A percentile compares a stretch with the other conserved stretches of the same genome.
These are phyloP conservation scores for Cerioporus squamosus DNA, from an alignment of 1,284 basidiomycete species.

Conservation along the genomic window DNA sequence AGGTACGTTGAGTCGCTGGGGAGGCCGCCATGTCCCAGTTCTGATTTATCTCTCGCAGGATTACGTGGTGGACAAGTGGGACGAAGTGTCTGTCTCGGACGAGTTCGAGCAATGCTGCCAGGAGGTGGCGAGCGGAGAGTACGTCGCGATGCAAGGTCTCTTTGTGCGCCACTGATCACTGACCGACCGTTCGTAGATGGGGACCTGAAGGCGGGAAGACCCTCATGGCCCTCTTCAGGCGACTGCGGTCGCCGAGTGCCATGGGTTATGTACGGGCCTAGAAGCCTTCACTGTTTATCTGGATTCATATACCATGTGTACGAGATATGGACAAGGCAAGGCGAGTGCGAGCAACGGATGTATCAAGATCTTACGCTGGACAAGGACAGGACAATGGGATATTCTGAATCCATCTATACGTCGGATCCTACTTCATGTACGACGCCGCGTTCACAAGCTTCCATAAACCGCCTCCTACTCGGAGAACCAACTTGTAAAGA, in stretches of 20 bases:
- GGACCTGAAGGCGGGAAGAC: conserved; percentile 71
- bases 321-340: too few relatives aligned
- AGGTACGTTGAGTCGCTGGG: conserved; percentile 42
- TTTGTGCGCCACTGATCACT: conserved; percentile 19
- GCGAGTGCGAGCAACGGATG: too few relatives aligned
- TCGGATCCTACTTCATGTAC: too few relatives aligned
- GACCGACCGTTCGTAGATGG: conserved; percentile 50
- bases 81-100: conserved; percentile 61
- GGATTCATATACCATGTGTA: too few relatives aligned
- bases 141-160: conserved; percentile 34
- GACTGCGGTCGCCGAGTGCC: conserved; percentile 58
- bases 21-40: neutral
- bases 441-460: too few relatives aligned
- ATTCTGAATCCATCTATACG: too few relatives aligned
- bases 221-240: conserved; percentile 64
- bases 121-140: conserved; percentile 75
- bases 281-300: neutral
- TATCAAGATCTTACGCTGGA: too few relatives aligned
- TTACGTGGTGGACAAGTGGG: conserved; percentile 72
- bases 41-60: conserved; percentile 42
- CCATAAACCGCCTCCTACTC: too few relatives aligned
- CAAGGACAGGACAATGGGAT: too few relatives aligned
- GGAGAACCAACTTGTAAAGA: too few relatives aligned
- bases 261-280: conserved; percentile 25
- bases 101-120: conserved; percentile 73